Percentiles rank a stretch among this genome's conserved stretches.
Evolutionary conservation across 108 stramenopile genomes (phyloP).

Genomic region (Discostella stelligeroides): DNA sequence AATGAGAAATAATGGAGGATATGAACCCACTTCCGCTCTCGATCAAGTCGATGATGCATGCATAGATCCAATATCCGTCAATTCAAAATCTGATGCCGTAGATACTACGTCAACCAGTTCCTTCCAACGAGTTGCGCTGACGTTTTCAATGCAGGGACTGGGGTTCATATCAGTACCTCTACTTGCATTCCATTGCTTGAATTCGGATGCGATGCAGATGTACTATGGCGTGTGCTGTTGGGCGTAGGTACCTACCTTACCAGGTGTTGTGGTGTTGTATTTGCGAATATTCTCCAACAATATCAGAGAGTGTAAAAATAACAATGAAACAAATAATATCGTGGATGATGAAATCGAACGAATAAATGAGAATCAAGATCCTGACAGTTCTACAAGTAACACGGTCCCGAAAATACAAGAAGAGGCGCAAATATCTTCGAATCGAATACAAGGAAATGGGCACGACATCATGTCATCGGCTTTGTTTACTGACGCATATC

Average conservation of each 20-base stretch:
- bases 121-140: slow-evolving; percentile 52
- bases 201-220: slow-evolving; percentile 25
- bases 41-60: not conserved
- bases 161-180: slow-evolving; percentile 61
- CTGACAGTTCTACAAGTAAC: not conserved
- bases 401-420: not conserved
- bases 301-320: slow-evolving; percentile 5
- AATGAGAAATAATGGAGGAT: not conserved
- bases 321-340: not conserved
- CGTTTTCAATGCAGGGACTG: slow-evolving; percentile 69
- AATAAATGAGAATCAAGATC: not conserved
- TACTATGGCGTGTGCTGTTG: slow-evolving; percentile 49
- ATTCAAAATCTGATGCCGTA: not conserved
- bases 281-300: slow-evolving; percentile 26
- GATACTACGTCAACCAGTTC: slow-evolving; percentile 5
- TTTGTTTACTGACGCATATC: slow-evolving; percentile 17
- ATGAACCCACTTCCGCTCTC: slow-evolving; percentile 6
- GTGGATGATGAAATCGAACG: not conserved
- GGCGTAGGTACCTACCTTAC: slow-evolving; percentile 50
- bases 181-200: slow-evolving; percentile 35
- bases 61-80: not conserved
- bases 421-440: slow-evolving; percentile 18
- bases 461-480: slow-evolving; percentile 1
- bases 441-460: slow-evolving; percentile 9
- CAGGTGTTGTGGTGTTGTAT: slow-evolving; percentile 48